These are phyloP conservation scores for Leccinellum albellum DNA, from an alignment of 768 basidiomycete genomes.

Conservation along the genomic window DNA sequence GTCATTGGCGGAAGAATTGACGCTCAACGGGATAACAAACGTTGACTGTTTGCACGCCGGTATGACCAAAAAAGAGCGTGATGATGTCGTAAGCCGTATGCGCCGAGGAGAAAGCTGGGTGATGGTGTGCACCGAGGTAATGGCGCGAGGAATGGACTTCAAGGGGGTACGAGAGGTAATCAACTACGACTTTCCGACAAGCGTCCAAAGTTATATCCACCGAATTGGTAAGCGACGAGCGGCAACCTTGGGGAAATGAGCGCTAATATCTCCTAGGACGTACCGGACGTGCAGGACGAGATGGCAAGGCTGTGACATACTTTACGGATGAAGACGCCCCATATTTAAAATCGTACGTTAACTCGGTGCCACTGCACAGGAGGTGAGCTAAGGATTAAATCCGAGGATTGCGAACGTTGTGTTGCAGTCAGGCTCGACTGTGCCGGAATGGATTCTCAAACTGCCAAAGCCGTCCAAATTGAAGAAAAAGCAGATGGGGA, in stretches of 20 bases:
- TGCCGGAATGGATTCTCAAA: constrained; percentile 94
- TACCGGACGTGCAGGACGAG: constrained; percentile 89
- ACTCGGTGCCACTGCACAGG: not conserved
- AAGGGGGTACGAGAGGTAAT: constrained; percentile 90
- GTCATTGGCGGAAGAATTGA: constrained; percentile 77
- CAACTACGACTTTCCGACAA: constrained; percentile 96
- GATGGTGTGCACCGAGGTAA: constrained; percentile 93
- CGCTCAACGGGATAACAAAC: constrained; percentile 71
- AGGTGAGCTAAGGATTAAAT: constrained; percentile 6
- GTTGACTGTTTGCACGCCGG: constrained; percentile 92
- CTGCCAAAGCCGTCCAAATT: constrained; percentile 92
- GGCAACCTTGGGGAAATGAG: not conserved
- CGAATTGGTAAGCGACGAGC: constrained; percentile 64
- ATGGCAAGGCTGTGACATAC: constrained; percentile 92
- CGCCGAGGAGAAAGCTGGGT: constrained; percentile 90
- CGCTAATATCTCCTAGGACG: constrained; percentile 52
- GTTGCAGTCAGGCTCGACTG: constrained; percentile 82
- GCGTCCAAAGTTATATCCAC: constrained; percentile 93
- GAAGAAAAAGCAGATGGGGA: constrained; percentile 82
- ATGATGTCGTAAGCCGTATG: constrained; percentile 82
- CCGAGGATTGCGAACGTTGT: constrained; percentile 93
- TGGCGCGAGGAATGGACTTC: constrained; percentile 99
- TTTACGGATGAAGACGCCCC: constrained; percentile 93
- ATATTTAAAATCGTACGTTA: constrained; percentile 78
- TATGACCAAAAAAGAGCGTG: constrained; percentile 81